Base-by-base conservation (phyloP, 2,329 filamentous ascomycete genomes). In the Nemania sp. region DNA sequence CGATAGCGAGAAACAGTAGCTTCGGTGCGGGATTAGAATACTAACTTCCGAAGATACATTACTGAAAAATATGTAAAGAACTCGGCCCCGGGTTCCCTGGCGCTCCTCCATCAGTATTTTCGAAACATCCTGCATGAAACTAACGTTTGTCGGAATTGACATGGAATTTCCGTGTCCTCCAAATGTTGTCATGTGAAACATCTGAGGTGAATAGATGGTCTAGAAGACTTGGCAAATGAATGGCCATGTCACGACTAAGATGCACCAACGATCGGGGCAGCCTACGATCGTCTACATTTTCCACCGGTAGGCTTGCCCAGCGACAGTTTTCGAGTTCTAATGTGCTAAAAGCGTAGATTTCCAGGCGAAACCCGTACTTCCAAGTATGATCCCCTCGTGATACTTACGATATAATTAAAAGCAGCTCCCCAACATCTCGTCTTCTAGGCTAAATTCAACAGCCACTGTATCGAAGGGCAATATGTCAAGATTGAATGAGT, bases 11-110 rank as follows among this genome's bases (percentile, higher is more conserved):
- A 62, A 78, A 73, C 61, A 74, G 74, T 66, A 80, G 78, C 59
- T 80, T 78, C 52, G 65, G 65, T 22, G 73, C 76, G 12, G 77
- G 78, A 1, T 68, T 73, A 19, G 78, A 81, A 66, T 78, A 79
- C 56, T 77, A 64, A 40, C 9, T 23, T 40, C 20, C 33, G 15
- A 26, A 31, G 15, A n/a, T 34, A 40, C 19, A 17, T 26, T 5
- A 7, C 39, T 41, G 3, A 20, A 22, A 34, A 3, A 37, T 22
- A 15, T 23, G 34, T 28, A 31, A 31, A 56, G 37, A 52, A 33
- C 15, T 36, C 11, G n/a, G 15, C 15, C 14, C 36, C 12, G 14
- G n/a, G 8, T 30, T 52, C 24, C 24, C 6, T 19, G 5, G 5
- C 33, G 24, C 8, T 37, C 15, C 43, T 39, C 12, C 14, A 47